These are phyloP conservation scores for Austroboletus novae-zelandiae DNA, from an alignment of 1,284 basidiomycete species.

Conservation along the genomic window DNA sequence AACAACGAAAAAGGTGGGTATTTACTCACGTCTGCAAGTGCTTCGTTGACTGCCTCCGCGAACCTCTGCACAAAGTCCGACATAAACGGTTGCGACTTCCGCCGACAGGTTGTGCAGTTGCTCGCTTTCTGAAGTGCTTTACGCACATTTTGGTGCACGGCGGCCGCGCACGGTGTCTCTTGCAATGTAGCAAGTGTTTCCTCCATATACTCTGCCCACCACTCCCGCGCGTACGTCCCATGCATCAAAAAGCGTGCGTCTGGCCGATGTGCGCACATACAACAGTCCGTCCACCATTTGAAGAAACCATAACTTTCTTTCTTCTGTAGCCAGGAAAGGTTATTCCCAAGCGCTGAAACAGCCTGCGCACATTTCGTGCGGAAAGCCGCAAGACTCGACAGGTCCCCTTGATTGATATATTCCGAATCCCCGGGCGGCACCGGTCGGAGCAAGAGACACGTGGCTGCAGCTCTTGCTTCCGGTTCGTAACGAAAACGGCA, in stretches of 20 bases:
- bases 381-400: constrained; percentile 19
- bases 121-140: constrained; percentile 21
- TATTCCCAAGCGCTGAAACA: constrained; percentile 19
- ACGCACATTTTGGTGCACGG: constrained; percentile 17
- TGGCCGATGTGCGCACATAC: constrained; percentile 20
- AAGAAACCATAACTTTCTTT: constrained; percentile 24
- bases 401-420: constrained; percentile 13
- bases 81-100: constrained; percentile 18
- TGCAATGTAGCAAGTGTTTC: constrained; percentile 19
- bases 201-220: constrained; percentile 34
- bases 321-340: constrained; percentile 28
- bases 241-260: constrained; percentile 27
- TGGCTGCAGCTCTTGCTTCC: constrained; percentile 24
- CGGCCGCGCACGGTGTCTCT: constrained; percentile 24
- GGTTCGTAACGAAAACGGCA: constrained; percentile 25
- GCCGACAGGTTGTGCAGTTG: constrained; percentile 22
- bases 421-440: constrained; percentile 1
- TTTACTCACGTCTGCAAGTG: constrained; percentile 20
- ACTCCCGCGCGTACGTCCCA: constrained; percentile 27
- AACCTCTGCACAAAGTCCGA: constrained; percentile 22
- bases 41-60: constrained; percentile 21
- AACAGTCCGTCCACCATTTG: constrained; percentile 29
- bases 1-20: not conserved
- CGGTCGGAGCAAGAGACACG: constrained; percentile 17
- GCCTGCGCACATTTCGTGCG: constrained; percentile 21